Conservation (phyloP, 306 rosid genomes). For the Quercus gilva region DNA sequence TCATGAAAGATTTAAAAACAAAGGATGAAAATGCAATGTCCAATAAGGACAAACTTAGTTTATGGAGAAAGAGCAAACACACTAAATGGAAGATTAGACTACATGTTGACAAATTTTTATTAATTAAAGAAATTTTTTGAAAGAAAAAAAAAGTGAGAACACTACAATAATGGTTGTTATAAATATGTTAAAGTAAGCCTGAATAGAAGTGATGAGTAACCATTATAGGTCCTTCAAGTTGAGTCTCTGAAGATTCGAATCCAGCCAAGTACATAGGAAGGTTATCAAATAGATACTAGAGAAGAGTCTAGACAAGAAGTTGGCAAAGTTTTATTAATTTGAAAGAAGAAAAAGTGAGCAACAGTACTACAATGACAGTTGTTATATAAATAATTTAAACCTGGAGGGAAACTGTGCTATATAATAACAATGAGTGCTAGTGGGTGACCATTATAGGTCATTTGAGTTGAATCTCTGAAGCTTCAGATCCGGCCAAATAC, state of each 20-base stretch:
- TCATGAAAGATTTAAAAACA: not conserved
- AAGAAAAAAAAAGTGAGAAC: not conserved
- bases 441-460: no score
- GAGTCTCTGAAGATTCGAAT: not conserved
- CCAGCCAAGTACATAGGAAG: not conserved
- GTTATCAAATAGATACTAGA: not conserved
- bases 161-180: not conserved
- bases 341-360: no score
- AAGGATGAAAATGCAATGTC: not conserved
- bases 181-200: not conserved
- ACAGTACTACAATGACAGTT: not conserved
- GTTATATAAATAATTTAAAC: no score
- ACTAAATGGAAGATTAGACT: not conserved
- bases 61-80: not conserved
- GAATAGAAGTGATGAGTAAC: not conserved
- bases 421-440: no score
- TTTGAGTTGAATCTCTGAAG: no score
- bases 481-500: no score
- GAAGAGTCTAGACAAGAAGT: no score
- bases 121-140: not conserved
- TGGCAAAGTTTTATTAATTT: no score
- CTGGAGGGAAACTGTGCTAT: no score
- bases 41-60: not conserved
- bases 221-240: not conserved
- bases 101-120: not conserved